A percentile compares a stretch with the other conserved stretches of the same genome.
Conservation (phyloP, 257 asterid species). For the Ballota nigra region DNA sequence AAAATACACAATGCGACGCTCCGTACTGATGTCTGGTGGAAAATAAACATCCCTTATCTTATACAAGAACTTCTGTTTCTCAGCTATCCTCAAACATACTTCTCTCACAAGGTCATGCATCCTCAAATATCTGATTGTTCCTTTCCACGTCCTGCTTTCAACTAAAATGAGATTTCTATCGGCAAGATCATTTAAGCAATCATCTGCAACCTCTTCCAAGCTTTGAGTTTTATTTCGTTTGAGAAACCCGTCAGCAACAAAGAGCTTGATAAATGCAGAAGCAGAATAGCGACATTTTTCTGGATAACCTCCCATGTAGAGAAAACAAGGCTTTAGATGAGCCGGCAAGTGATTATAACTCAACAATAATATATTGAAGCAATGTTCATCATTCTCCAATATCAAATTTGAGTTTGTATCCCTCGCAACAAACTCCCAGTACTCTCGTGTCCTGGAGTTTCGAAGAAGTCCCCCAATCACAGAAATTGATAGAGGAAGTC, state of each 20-base stretch:
- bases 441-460: not conserved
- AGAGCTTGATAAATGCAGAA: not conserved
- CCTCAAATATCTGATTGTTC: not conserved
- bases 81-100: not conserved
- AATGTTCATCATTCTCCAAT: not conserved
- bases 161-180: not conserved
- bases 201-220: slow-evolving; percentile 7
- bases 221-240: not conserved
- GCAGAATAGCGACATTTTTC: not conserved
- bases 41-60: too few relatives aligned
- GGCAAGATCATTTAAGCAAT: not conserved
- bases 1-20: not conserved
- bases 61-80: not conserved
- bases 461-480: slow-evolving; percentile 10
- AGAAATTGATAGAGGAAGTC: slow-evolving; percentile 6
- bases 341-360: slow-evolving; percentile 10
- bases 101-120: slow-evolving; percentile 13
- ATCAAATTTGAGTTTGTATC: not conserved
- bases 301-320: not conserved
- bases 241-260: slow-evolving; percentile 10
- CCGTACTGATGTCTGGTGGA: not conserved
- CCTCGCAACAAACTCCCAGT: not conserved
- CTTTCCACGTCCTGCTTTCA: not conserved
- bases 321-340: slow-evolving; percentile 1
- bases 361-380: slow-evolving; percentile 2